Evolutionary conservation across 208 protist genomes (phyloP), one percentile per base, ranked within the genome.

Genomic region (Wallacemonas sp.): DNA sequence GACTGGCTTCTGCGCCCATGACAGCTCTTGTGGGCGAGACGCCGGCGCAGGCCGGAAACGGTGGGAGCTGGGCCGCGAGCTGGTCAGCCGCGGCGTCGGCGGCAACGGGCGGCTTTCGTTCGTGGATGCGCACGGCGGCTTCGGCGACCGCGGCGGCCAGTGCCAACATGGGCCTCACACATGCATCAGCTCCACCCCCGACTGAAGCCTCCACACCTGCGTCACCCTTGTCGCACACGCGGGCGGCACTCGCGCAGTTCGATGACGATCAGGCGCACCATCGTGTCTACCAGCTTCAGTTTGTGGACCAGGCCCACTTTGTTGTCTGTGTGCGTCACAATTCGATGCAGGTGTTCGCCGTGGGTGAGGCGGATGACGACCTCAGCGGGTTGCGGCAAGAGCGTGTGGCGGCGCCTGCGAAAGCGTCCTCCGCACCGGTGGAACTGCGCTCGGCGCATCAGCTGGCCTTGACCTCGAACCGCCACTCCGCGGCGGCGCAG

Each of bases 221-320:
- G 9, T 6, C 36, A 41, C 36, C 36, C 36, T 41, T 14, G 6
- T 6, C 9, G 39, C 57, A 24, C 17, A 3, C 33, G 17, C 14
- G 26, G 5, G 57, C 17, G 38, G 39, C 52, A 14, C 14, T 58
- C 6, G 8, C 5, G 4, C n/a, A 6, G 11, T 27, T 43, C 0
- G 52, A 58, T n/a, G 17, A 39, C n/a, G 30, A 63, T 6, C 36
- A 63, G 0, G 57, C 57, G 11, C 52, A 23, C 38, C 39, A 55
- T 2, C 46, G 62, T 2, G 30, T 83, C 27, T 49, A 83, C 14
- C 78, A 84, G 14, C 65, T 80, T 5, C 74, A 84, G 62, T 80
- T 77, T 26, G 29, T 78, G 24, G 65, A 68, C 47, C 56, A 69
- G 11, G 76, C 61, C 24, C 60, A 68, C 16, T 82, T 75, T 41